Conservation (phyloP, 805 yeast species). For the Ogataea paradorogensis region DNA sequence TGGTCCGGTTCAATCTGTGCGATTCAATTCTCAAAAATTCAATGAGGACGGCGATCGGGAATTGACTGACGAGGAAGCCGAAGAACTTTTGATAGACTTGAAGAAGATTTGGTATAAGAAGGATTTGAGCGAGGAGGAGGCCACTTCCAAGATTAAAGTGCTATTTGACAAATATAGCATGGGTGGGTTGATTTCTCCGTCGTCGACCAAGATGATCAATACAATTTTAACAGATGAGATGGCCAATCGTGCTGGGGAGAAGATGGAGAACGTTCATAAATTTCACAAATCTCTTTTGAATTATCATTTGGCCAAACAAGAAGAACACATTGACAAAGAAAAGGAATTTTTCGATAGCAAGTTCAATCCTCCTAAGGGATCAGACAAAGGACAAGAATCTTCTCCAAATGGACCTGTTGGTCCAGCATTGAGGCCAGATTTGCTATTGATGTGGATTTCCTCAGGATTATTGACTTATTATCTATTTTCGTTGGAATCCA, state of each 20-base stretch:
- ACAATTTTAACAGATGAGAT: conserved; percentile 26
- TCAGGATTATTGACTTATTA: conserved; percentile 21
- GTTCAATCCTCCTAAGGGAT: conserved; percentile 22
- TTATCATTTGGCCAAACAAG: conserved; percentile 30
- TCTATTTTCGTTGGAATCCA: conserved; percentile 19
- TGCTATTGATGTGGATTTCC: conserved; percentile 22
- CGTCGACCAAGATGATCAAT: conserved; percentile 29
- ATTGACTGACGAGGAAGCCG: conserved; percentile 29
- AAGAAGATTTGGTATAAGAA: conserved; percentile 28
- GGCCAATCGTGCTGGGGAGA: conserved; percentile 27
- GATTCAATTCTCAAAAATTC: conserved; percentile 20
- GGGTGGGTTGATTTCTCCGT: conserved; percentile 32
- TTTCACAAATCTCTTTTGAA: conserved; percentile 32
- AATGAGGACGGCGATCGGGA: conserved; percentile 29
- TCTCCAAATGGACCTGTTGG: conserved; percentile 11
- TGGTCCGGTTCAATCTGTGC: conserved; percentile 1
- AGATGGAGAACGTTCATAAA: conserved; percentile 29
- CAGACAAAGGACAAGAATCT: conserved; percentile 1
- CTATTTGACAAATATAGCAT: conserved; percentile 29
- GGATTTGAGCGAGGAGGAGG: conserved; percentile 18
- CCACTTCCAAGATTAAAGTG: conserved; percentile 12
- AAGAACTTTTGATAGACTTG: conserved; percentile 20
- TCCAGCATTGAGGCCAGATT: conserved; percentile 15
- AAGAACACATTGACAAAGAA: conserved; percentile 15
- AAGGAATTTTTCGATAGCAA: conserved; percentile 20